Percentiles rank a stretch among this genome's conserved stretches.
Conservation (phyloP, 1,284 basidiomycete species). For the Stygiomarasmius scandens region DNA sequence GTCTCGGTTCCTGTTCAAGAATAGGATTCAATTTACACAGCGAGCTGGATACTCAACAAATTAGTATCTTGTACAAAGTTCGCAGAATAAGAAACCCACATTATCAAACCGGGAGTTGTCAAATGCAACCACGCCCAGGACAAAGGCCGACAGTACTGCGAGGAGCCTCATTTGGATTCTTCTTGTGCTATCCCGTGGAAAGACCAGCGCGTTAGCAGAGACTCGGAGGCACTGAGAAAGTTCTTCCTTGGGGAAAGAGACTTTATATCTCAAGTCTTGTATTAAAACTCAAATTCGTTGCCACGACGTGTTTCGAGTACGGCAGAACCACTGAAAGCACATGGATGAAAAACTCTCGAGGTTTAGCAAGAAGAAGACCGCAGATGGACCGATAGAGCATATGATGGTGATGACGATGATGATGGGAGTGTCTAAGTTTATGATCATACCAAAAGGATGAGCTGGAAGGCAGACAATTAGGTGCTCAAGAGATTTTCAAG, state of each 20-base stretch:
- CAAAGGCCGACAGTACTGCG: constrained; percentile 23
- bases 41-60: background rate
- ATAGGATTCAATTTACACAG: background rate
- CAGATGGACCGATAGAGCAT: no score
- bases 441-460: background rate
- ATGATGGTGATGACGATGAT: background rate
- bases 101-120: constrained; percentile 64
- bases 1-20: no score
- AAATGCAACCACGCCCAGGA: constrained; percentile 39
- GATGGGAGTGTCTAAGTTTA: no score
- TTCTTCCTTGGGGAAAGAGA: background rate
- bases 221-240: background rate
- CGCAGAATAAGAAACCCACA: no score
- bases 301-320: background rate
- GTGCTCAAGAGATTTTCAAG: background rate
- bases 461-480: background rate
- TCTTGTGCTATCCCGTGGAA: constrained; percentile 8
- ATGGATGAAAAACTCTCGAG: background rate
- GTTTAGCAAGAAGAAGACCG: background rate
- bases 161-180: constrained; percentile 19
- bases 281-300: background rate
- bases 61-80: no score
- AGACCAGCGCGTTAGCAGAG: background rate
- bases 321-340: background rate
- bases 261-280: background rate